A percentile compares a stretch with the other conserved stretches of the same genome.
Evolutionary conservation across 1,284 basidiomycete genomes (phyloP).

Genomic region (Schizophyllum commune): DNA sequence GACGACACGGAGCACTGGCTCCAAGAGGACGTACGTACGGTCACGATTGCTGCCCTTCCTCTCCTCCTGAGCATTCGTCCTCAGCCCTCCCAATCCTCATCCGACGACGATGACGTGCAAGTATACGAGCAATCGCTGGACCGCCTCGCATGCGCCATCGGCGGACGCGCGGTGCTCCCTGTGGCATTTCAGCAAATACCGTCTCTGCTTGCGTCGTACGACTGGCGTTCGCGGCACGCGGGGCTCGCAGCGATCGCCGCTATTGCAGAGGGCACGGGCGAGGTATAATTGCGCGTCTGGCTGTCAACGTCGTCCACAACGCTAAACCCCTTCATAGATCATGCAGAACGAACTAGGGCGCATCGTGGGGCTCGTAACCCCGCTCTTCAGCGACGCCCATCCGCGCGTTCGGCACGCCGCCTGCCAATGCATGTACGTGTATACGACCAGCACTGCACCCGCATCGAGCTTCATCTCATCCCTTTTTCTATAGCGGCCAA

Average conservation of each 20-base stretch:
- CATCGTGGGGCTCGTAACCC: slow-evolving; percentile 69
- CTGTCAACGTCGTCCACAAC: background rate
- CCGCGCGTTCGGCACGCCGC: slow-evolving; percentile 79
- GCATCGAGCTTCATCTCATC: background rate
- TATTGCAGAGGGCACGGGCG: slow-evolving; percentile 69
- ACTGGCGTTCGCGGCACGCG: slow-evolving; percentile 78
- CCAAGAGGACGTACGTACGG: slow-evolving; percentile 56
- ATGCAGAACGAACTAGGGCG: slow-evolving; percentile 73
- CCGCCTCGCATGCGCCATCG: slow-evolving; percentile 66
- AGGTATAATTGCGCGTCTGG: slow-evolving; percentile 27
- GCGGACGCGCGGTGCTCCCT: slow-evolving; percentile 63
- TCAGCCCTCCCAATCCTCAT: slow-evolving; percentile 17
- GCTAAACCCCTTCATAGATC: slow-evolving; percentile 31
- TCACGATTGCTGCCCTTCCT: slow-evolving; percentile 1
- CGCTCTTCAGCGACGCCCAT: slow-evolving; percentile 70
- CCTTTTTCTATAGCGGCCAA: slow-evolving; percentile 48
- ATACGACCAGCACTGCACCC: slow-evolving; percentile 1
- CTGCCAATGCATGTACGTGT: slow-evolving; percentile 76
- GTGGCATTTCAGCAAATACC: slow-evolving; percentile 75
- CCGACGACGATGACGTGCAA: slow-evolving; percentile 62
- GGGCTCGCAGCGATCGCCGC: slow-evolving; percentile 76
- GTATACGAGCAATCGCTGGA: slow-evolving; percentile 77
- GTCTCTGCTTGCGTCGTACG: slow-evolving; percentile 67
- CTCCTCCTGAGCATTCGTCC: slow-evolving; percentile 1
- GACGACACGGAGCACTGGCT: slow-evolving; percentile 57